Evolutionary conservation across 2,329 filamentous ascomycete genomes (phyloP).

Genomic region (Aureobasidium leucospermi): DNA sequence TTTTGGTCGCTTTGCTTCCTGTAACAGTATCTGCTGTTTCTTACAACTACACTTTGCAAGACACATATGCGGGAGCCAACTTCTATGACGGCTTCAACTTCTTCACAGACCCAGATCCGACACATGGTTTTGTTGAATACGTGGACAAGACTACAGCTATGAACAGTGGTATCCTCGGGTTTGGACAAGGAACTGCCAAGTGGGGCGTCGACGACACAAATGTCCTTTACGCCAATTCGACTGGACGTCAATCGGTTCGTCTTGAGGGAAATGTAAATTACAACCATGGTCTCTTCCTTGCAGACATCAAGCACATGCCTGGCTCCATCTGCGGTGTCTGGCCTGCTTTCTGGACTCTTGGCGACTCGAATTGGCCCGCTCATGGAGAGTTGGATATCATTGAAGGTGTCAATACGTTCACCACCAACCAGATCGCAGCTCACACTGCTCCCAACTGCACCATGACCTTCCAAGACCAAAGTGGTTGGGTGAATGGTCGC

Average conservation of each 20-base stretch:
- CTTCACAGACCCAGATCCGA: conserved; percentile 56
- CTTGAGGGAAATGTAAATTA: conserved; percentile 39
- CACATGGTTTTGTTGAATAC: conserved; percentile 67
- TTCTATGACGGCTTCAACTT: conserved; percentile 50
- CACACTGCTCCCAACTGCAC: conserved; percentile 29
- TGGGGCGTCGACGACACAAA: conserved; percentile 16
- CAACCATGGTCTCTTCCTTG: conserved; percentile 40
- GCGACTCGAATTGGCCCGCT: conserved; percentile 28
- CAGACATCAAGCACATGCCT: conserved; percentile 46
- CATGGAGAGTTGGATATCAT: conserved; percentile 43
- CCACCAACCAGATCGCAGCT: conserved; percentile 22
- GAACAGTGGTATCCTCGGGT: conserved; percentile 19
- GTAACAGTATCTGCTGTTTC: conserved; percentile 8
- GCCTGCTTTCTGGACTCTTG: conserved; percentile 36
- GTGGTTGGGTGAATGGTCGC: conserved; percentile 41
- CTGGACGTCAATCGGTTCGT: conserved; percentile 36
- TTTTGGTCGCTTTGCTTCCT: not conserved
- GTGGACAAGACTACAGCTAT: conserved; percentile 50
- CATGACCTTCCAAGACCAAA: conserved; percentile 28
- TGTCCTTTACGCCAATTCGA: conserved; percentile 7
- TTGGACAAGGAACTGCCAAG: conserved; percentile 5
- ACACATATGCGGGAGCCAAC: conserved; percentile 38
- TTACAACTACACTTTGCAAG: conserved; percentile 31
- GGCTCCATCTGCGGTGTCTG: conserved; percentile 41
- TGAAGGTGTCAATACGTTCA: conserved; percentile 39